A percentile compares a stretch with the other conserved stretches of the same genome.
Evolutionary conservation across 176 grass and related monocot species (phyloP).

Genomic region (Musa beccarii): DNA sequence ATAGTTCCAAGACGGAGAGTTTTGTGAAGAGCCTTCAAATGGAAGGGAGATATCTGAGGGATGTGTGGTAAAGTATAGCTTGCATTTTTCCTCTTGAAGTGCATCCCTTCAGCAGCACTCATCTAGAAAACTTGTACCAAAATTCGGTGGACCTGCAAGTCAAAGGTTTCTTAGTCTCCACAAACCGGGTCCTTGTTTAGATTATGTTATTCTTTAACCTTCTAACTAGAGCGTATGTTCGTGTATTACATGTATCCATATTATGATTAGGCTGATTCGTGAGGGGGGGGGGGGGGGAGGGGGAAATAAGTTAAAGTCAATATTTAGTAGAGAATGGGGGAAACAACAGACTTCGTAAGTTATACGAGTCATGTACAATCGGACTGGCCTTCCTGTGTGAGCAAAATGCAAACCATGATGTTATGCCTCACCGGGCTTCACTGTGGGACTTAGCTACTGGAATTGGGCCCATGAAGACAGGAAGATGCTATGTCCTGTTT

Average conservation of each 20-base stretch:
- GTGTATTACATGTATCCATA: background rate
- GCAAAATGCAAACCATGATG: no score
- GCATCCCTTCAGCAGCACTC: no score
- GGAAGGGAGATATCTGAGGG: slow-evolving; percentile 73
- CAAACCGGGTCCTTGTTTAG: background rate
- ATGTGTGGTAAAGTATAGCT: slow-evolving; percentile 55
- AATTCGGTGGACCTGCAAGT: background rate
- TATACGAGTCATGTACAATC: no score
- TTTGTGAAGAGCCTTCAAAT: slow-evolving; percentile 79
- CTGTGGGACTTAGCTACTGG: no score
- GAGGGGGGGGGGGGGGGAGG: background rate
- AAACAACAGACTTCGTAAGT: background rate
- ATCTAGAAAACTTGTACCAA: no score
- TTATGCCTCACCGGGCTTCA: no score
- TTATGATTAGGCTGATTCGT: background rate
- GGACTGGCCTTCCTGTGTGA: no score
- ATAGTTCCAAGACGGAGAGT: slow-evolving; percentile 63
- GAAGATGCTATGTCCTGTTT: no score
- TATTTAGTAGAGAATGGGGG: background rate
- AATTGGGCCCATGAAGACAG: no score
- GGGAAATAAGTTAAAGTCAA: background rate
- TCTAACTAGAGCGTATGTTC: background rate
- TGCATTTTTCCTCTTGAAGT: no score
- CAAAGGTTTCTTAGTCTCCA: background rate
- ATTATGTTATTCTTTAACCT: background rate